These are phyloP conservation scores for Wickerhamomyces hampshirensis DNA, from an alignment of 805 yeast genomes.

Conservation along the genomic window DNA sequence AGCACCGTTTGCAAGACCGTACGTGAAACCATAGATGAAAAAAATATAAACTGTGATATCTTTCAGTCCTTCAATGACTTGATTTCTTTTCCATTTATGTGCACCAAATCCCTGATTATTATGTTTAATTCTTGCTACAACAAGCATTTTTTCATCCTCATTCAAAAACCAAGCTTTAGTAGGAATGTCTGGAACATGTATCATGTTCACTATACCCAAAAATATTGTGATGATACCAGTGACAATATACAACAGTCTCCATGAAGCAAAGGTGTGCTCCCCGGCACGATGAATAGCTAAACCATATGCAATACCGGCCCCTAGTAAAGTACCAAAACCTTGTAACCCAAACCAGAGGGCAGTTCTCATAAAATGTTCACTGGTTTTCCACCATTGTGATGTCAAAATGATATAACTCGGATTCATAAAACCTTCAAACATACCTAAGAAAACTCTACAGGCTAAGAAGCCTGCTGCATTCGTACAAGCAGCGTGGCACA, in stretches of 20 bases:
- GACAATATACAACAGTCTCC: conserved; percentile 57
- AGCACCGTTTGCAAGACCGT: conserved; percentile 52
- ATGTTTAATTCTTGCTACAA: conserved; percentile 45
- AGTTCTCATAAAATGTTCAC: conserved; percentile 39
- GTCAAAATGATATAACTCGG: conserved; percentile 55
- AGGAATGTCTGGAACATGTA: conserved; percentile 56
- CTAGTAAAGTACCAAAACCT: conserved; percentile 43
- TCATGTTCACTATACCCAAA: conserved; percentile 40
- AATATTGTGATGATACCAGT: conserved; percentile 56
- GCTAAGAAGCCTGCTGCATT: conserved; percentile 35
- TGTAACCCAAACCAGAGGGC: conserved; percentile 40
- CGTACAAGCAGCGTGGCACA: conserved; percentile 45
- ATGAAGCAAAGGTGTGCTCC: conserved; percentile 40
- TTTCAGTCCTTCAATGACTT: conserved; percentile 44
- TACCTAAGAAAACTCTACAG: conserved; percentile 45
- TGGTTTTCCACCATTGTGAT: conserved; percentile 49
- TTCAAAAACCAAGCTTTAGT: conserved; percentile 41
- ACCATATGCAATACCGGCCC: conserved; percentile 54
- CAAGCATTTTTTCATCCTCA: conserved; percentile 40
- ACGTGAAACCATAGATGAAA: conserved; percentile 36
- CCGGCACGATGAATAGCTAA: conserved; percentile 30
- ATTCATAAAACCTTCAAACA: conserved; percentile 46
- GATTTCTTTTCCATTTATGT: conserved; percentile 46
- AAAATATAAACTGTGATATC: conserved; percentile 48
- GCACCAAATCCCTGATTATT: conserved; percentile 59